phyloP scores from a whole-genome alignment of 352 stramenopile genomes.

The Phytophthora multivora region DNA sequence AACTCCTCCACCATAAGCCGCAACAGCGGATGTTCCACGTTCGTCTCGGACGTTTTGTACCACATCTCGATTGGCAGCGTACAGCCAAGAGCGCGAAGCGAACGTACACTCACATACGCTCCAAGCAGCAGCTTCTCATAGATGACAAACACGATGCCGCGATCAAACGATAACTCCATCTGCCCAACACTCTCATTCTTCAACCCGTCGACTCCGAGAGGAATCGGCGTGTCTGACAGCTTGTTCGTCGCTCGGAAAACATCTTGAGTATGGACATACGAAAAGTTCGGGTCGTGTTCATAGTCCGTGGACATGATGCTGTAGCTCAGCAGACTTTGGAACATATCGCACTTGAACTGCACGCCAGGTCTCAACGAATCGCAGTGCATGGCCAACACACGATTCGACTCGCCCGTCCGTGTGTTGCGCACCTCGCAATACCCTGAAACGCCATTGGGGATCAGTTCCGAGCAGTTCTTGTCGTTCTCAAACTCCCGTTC shows the following conservation, averaged over 20 bases:
- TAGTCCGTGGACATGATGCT: constrained; percentile 57
- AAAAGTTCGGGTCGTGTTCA: constrained; percentile 51
- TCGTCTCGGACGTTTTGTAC: constrained; percentile 48
- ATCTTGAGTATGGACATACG: constrained; percentile 32
- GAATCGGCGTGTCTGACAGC: constrained; percentile 33
- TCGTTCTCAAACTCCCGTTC: constrained; percentile 43
- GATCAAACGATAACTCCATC: constrained; percentile 39
- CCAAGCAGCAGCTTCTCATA: constrained; percentile 65
- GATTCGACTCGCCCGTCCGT: constrained; percentile 37
- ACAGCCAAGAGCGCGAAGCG: constrained; percentile 48
- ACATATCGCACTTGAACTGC: constrained; percentile 61
- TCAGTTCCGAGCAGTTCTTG: constrained; percentile 42
- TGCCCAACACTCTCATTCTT: constrained; percentile 35
- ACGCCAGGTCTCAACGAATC: constrained; percentile 53
- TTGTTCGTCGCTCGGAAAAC: constrained; percentile 33
- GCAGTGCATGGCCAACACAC: constrained; percentile 70
- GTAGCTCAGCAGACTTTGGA: constrained; percentile 62
- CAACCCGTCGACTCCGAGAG: constrained; percentile 26
- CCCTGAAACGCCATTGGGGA: constrained; percentile 47
- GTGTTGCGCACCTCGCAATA: constrained; percentile 66
- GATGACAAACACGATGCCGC: constrained; percentile 65
- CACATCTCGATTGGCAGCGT: constrained; percentile 65
- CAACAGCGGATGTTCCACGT: constrained; percentile 44
- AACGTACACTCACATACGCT: constrained; percentile 63
- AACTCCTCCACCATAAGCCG: constrained; percentile 42